Evolutionary conservation across 805 yeast genomes (phyloP).

Genomic region (Starmerella roubikii): DNA sequence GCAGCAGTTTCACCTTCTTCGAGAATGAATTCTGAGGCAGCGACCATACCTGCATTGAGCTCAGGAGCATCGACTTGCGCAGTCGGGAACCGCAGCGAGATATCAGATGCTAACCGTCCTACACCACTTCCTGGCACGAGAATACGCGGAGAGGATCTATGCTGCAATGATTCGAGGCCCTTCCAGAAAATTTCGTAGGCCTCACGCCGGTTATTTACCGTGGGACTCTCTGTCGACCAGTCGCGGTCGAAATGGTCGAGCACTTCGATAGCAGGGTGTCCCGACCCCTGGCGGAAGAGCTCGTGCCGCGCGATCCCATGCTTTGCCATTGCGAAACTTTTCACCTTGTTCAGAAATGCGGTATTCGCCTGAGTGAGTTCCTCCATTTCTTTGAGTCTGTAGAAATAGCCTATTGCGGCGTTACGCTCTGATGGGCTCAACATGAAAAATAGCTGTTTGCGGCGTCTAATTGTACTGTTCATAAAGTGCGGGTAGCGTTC

Average conservation of each 20-base stretch:
- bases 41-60: constrained; percentile 59
- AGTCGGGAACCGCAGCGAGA: constrained; percentile 24
- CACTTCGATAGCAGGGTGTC: constrained; percentile 27
- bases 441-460: constrained; percentile 20
- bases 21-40: constrained; percentile 27
- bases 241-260: constrained; percentile 69
- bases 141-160: no score
- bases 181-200: constrained; percentile 38
- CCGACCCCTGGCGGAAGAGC: constrained; percentile 28
- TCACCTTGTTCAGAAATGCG: constrained; percentile 34
- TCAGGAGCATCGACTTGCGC: constrained; percentile 55
- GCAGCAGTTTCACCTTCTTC: background rate
- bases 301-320: constrained; percentile 35
- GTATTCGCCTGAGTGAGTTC: constrained; percentile 36
- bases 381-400: constrained; percentile 40
- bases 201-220: constrained; percentile 39
- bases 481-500: constrained; percentile 15
- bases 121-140: constrained; percentile 82
- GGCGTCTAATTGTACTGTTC: constrained; percentile 13
- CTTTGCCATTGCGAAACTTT: constrained; percentile 27
- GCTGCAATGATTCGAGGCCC: constrained; percentile 24
- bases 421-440: constrained; percentile 45
- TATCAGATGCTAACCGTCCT: constrained; percentile 61
- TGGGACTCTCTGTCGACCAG: constrained; percentile 38
- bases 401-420: constrained; percentile 39